These are phyloP conservation scores for Acrocalymma vagum DNA, from an alignment of 2,329 filamentous ascomycete species.

Conservation along the genomic window DNA sequence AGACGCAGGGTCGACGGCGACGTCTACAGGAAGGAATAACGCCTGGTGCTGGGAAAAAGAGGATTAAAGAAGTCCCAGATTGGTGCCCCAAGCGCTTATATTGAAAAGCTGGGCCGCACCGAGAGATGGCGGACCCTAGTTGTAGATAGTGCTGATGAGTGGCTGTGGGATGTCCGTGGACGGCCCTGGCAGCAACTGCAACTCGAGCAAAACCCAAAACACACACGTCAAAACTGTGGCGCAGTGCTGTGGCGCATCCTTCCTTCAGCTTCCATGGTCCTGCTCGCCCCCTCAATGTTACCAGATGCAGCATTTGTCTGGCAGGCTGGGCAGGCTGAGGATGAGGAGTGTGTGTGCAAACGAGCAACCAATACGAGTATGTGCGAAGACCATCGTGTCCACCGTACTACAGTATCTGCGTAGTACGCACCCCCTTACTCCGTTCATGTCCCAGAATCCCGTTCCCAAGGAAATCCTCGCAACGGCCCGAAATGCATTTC, in stretches of 20 bases:
- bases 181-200: too few relatives aligned
- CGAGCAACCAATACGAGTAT: too few relatives aligned
- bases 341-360: too few relatives aligned
- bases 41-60: conserved; percentile 3
- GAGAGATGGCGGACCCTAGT: conserved; percentile 26
- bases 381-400: too few relatives aligned
- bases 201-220: too few relatives aligned
- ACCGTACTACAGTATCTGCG: too few relatives aligned
- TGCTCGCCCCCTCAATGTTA: background rate
- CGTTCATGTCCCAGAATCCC: too few relatives aligned
- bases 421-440: too few relatives aligned
- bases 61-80: too few relatives aligned
- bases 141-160: conserved; percentile 12
- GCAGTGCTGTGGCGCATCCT: conserved; percentile 1
- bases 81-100: conserved; percentile 31
- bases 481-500: too few relatives aligned
- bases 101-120: conserved; percentile 20
- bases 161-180: conserved; percentile 4
- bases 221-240: conserved; percentile 7
- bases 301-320: conserved; percentile 1
- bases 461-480: too few relatives aligned
- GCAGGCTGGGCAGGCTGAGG: too few relatives aligned
- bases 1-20: conserved; percentile 5
- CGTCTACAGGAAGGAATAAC: background rate
- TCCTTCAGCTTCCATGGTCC: conserved; percentile 1